These are phyloP conservation scores for Rauvolfia tetraphylla DNA, from an alignment of 257 asterid genomes.

Conservation along the genomic window DNA sequence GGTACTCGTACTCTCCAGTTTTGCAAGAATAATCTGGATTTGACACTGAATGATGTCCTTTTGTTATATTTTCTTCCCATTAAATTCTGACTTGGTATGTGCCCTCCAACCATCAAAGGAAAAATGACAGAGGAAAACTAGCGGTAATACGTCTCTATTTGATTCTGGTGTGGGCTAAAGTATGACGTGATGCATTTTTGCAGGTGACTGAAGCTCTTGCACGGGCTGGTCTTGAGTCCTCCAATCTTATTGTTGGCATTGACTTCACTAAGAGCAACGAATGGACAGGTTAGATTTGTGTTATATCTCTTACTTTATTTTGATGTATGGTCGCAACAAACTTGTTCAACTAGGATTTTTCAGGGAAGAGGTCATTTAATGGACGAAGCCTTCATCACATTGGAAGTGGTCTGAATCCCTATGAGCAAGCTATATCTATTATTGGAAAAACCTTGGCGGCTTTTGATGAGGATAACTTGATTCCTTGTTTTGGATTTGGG, in stretches of 20 bases:
- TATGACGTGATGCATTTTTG: slow-evolving; percentile 8
- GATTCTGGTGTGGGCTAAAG: slow-evolving; percentile 6
- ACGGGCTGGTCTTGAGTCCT: slow-evolving; percentile 91
- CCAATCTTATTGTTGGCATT: slow-evolving; percentile 87
- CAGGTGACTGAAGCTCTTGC: slow-evolving; percentile 90
- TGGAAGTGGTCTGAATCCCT: slow-evolving; percentile 68
- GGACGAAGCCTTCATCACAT: slow-evolving; percentile 75
- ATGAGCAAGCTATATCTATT: slow-evolving; percentile 86
- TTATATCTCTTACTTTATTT: not conserved
- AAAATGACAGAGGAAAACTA: not conserved
- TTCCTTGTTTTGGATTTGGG: slow-evolving; percentile 95
- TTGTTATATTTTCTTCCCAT: not conserved
- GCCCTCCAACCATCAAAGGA: not conserved
- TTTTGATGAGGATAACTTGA: slow-evolving; percentile 92
- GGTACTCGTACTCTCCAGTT: not conserved
- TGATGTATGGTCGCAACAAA: slow-evolving; percentile 6
- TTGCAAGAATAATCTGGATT: not conserved
- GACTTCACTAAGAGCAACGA: slow-evolving; percentile 98
- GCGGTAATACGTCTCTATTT: not conserved
- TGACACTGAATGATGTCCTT: not conserved
- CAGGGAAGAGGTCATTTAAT: slow-evolving; percentile 69
- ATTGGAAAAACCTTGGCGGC: slow-evolving; percentile 86
- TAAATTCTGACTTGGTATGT: not conserved
- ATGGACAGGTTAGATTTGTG: slow-evolving; percentile 71
- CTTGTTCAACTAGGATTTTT: slow-evolving; percentile 27